phyloP scores from a whole-genome alignment of 2,329 filamentous ascomycete species.

The Microsporum canis region DNA sequence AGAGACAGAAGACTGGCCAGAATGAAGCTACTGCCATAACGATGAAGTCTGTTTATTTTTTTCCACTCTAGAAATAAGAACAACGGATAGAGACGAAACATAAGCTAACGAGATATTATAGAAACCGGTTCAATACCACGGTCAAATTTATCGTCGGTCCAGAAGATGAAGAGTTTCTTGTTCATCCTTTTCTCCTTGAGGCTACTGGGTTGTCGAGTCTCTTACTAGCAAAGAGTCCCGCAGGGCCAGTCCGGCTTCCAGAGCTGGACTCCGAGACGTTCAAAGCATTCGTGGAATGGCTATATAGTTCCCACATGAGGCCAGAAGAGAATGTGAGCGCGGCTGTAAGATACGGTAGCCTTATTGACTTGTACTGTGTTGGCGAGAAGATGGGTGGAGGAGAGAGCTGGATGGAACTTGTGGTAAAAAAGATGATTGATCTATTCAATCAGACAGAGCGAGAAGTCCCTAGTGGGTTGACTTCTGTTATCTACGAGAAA shows the following conservation, averaged over 20 bases:
- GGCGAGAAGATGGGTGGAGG: conserved; percentile 2
- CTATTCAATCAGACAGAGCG: not conserved
- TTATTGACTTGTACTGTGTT: conserved; percentile 4
- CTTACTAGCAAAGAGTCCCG: not conserved
- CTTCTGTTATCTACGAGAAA: not conserved
- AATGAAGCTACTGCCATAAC: not conserved
- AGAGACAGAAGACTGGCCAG: not conserved
- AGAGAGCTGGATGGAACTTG: not conserved
- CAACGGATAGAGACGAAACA: not conserved
- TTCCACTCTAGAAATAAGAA: not conserved
- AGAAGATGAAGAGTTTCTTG: conserved; percentile 4
- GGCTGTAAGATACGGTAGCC: not conserved
- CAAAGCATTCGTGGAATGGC: conserved; percentile 2
- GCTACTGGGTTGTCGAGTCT: not conserved
- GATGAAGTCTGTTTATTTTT: not conserved
- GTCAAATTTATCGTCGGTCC: conserved; percentile 5
- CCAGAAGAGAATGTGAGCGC: not conserved
- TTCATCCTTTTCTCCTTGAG: conserved; percentile 4
- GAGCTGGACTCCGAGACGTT: conserved; percentile 5
- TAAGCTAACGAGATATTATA: not conserved
- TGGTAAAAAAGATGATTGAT: not conserved
- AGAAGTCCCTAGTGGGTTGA: not conserved
- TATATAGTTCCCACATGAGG: conserved; percentile 1
- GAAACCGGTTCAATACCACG: not conserved
- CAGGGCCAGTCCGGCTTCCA: not conserved